A percentile compares a stretch with the other conserved stretches of the same genome.
Conservation (phyloP, 148 eudicot species). For the Rhododendron ovatum region DNA sequence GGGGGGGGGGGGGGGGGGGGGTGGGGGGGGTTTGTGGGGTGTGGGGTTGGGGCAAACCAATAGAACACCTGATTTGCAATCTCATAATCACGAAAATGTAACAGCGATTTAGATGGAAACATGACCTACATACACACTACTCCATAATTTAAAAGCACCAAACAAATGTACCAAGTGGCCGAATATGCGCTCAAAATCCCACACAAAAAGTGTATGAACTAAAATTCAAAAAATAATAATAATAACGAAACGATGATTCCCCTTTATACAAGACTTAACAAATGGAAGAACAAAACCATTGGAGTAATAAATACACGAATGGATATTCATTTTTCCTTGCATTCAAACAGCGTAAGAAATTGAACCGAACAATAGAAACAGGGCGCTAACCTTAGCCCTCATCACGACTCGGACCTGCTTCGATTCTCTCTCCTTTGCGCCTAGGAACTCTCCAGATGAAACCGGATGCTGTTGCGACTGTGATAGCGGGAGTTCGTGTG, state of each 20-base stretch:
- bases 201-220: background rate
- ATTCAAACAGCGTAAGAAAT: background rate
- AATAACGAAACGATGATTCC: background rate
- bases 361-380: background rate
- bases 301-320: background rate
- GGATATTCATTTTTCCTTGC: background rate
- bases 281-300: background rate
- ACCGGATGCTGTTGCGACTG: background rate
- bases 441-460: background rate
- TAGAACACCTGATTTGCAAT: background rate
- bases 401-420: background rate
- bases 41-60: too few species aligned
- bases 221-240: background rate
- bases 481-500: background rate
- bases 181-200: background rate
- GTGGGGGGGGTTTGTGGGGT: too few species aligned
- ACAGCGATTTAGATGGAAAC: background rate
- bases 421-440: background rate
- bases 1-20: too few species aligned
- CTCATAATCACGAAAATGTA: background rate
- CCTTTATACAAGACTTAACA: background rate
- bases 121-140: background rate
- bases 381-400: constrained; percentile 21
- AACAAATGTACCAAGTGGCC: background rate
- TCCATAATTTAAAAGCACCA: background rate